Evolutionary conservation across 2,329 filamentous ascomycete genomes (phyloP).

Genomic region (Cryphonectria japonica): DNA sequence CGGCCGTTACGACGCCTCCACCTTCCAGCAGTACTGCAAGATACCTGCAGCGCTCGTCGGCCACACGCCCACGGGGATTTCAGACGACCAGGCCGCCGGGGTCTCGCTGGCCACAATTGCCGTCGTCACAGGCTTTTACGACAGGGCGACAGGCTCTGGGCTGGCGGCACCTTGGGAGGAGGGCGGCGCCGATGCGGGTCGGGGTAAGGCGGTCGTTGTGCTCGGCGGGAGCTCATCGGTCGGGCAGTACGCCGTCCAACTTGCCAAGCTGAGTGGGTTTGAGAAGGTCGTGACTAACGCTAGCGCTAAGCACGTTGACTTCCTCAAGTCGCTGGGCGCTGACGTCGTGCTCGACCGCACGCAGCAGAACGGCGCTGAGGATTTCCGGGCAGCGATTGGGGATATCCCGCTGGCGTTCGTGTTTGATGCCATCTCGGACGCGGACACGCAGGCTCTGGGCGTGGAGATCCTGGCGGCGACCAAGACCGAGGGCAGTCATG

Average conservation of each 20-base stretch:
- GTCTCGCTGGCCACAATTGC: slow-evolving; percentile 34
- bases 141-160: slow-evolving; percentile 30
- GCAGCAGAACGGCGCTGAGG: slow-evolving; percentile 32
- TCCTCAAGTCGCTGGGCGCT: slow-evolving; percentile 33
- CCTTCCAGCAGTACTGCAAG: slow-evolving; percentile 44
- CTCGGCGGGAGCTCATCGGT: slow-evolving; percentile 39
- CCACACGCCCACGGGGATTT: slow-evolving; percentile 38
- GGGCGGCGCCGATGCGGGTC: slow-evolving; percentile 40
- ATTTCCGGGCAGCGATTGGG: slow-evolving; percentile 35
- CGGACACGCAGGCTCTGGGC: slow-evolving; percentile 37
- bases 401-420: slow-evolving; percentile 37
- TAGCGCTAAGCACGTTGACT: slow-evolving; percentile 41
- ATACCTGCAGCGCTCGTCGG: slow-evolving; percentile 39
- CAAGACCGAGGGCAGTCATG: slow-evolving; percentile 30
- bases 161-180: slow-evolving; percentile 38
- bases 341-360: slow-evolving; percentile 32
- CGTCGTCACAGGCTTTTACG: slow-evolving; percentile 33
- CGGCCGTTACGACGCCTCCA: slow-evolving; percentile 36
- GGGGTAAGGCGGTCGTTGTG: slow-evolving; percentile 48
- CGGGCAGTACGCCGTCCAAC: slow-evolving; percentile 49
- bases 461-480: slow-evolving; percentile 35
- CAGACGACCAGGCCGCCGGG: slow-evolving; percentile 37
- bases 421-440: slow-evolving; percentile 38
- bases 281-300: slow-evolving; percentile 47
- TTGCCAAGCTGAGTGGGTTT: slow-evolving; percentile 47